Evolutionary conservation across 371 early-diverging fungal species (phyloP).

Genomic region (Mucor irregularis): DNA sequence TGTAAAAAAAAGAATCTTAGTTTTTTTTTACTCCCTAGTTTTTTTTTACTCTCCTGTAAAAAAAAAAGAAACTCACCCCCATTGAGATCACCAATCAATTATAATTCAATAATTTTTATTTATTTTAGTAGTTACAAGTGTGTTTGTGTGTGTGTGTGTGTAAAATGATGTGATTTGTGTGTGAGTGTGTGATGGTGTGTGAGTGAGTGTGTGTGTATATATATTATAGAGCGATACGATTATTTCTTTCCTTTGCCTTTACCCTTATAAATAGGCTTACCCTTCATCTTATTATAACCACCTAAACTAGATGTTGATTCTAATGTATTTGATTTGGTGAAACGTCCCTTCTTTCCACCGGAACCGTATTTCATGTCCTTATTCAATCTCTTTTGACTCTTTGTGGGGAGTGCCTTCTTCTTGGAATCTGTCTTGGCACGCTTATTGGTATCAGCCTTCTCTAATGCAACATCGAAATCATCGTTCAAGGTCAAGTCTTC

Average conservation of each 20-base stretch:
- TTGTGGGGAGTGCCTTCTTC: conserved; percentile 26
- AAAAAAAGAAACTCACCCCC: no score
- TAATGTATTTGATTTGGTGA: conserved; percentile 79
- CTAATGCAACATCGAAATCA: conserved; percentile 84
- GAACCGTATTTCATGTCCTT: conserved; percentile 81
- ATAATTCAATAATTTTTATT: neutral
- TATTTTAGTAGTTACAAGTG: neutral
- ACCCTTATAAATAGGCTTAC: conserved; percentile 22
- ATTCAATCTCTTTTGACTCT: conserved; percentile 48
- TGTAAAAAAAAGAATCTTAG: neutral
- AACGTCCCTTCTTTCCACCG: conserved; percentile 81
- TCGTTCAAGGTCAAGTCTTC: conserved; percentile 54
- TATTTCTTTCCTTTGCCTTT: conserved; percentile 11
- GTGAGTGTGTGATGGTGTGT: neutral
- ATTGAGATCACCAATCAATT: neutral
- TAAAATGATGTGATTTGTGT: neutral
- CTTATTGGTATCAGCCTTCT: conserved; percentile 52
- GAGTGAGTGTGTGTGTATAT: neutral
- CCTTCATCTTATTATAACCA: conserved; percentile 45
- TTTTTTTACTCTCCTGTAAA: no score
- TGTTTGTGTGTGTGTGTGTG: neutral
- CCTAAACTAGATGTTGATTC: conserved; percentile 75
- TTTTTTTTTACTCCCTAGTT: neutral
- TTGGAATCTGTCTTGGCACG: conserved; percentile 27
- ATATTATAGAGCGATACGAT: neutral